Conservation (phyloP, 129 eudicot genomes). For the Flaveria robusta region DNA sequence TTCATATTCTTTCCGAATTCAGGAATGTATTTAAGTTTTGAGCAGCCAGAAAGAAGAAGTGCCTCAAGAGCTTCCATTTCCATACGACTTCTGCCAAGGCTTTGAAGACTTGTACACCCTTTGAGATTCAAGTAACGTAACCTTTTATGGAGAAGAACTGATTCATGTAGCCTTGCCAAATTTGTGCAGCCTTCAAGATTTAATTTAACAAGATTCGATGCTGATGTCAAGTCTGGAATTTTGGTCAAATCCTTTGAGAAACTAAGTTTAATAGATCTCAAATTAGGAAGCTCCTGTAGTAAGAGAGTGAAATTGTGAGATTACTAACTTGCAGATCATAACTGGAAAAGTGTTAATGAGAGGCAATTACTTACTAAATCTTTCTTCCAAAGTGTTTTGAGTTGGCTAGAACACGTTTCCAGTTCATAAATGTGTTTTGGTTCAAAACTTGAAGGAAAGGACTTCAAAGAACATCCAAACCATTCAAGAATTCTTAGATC, state of each 20-base stretch:
- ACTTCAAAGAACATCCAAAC: constrained; percentile 31
- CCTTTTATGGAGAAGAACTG: too few relatives aligned
- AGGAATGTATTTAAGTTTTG: background rate
- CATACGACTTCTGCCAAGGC: constrained; percentile 1
- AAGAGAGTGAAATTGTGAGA: too few relatives aligned
- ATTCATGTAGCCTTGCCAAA: too few relatives aligned
- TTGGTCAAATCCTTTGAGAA: too few relatives aligned
- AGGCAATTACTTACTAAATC: constrained; percentile 20
- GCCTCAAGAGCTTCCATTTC: constrained; percentile 1
- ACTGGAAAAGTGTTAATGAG: too few relatives aligned
- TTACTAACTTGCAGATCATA: too few relatives aligned
- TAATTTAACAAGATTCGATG: too few relatives aligned
- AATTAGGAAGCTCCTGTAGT: too few relatives aligned
- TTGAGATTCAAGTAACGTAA: background rate
- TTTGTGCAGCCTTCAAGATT: too few relatives aligned
- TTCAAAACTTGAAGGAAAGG: constrained; percentile 20
- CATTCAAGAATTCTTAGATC: constrained; percentile 32
- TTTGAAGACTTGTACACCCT: background rate
- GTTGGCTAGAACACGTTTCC: constrained; percentile 30
- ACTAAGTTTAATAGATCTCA: too few relatives aligned
- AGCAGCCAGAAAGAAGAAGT: background rate
- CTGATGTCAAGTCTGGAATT: too few relatives aligned
- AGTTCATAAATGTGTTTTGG: constrained; percentile 28
- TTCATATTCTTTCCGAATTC: background rate
- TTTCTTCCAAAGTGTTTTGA: constrained; percentile 26